phyloP scores from a whole-genome alignment of 371 early-diverging fungal genomes.

The Choanephora cucurbitarum region DNA sequence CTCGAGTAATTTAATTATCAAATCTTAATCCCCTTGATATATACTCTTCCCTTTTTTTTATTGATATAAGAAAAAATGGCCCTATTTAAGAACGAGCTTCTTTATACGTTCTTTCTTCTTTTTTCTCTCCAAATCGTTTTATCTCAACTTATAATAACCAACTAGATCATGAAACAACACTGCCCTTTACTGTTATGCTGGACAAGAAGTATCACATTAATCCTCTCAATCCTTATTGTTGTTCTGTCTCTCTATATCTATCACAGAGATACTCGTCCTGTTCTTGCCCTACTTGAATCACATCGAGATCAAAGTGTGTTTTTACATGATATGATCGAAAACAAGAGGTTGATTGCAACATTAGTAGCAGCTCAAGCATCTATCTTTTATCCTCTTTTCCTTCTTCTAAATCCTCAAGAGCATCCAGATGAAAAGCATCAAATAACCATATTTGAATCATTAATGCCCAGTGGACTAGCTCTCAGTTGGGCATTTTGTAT shows the following conservation, averaged over 20 bases:
- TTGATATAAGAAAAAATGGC: too few species aligned
- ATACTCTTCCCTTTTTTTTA: background rate
- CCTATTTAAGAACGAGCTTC: background rate
- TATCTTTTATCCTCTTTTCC: conserved; percentile 29
- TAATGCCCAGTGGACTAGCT: conserved; percentile 47
- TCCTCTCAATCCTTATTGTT: conserved; percentile 18
- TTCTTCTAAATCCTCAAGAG: conserved; percentile 5
- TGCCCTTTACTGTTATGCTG: conserved; percentile 6
- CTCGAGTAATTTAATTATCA: background rate
- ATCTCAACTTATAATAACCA: too few species aligned
- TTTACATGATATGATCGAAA: conserved; percentile 21
- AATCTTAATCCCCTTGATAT: background rate
- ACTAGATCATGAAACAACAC: background rate
- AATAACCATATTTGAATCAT: conserved; percentile 7
- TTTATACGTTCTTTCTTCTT: background rate
- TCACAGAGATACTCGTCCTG: conserved; percentile 11
- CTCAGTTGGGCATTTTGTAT: conserved; percentile 49
- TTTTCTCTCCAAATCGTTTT: background rate
- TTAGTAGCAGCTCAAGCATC: conserved; percentile 39
- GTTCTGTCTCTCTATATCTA: conserved; percentile 20
- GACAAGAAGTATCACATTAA: conserved; percentile 15
- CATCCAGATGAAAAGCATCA: too few species aligned
- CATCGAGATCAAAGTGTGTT: background rate
- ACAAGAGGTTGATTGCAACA: conserved; percentile 28
- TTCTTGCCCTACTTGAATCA: conserved; percentile 12